Base-by-base conservation (phyloP, 768 basidiomycete genomes). In the Boletales sp. region DNA sequence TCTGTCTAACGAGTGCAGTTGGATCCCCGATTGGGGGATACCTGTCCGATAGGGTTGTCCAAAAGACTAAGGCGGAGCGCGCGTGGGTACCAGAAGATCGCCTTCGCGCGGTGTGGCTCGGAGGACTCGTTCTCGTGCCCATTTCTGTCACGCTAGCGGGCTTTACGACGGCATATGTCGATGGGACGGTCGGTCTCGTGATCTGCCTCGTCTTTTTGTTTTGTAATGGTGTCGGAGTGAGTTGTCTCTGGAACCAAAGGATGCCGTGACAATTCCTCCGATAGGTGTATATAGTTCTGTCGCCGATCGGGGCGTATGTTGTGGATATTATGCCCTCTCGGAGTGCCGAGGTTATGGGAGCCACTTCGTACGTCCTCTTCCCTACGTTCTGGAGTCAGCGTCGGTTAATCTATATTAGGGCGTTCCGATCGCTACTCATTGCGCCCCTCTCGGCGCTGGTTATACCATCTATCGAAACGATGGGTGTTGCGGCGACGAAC, bases 1-100 rank as follows among this genome's bases (percentile, higher is more conserved):
- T 6, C n/a, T 39, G 8, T 2, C 19, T 42, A 34, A 53, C 36
- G 7, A 25, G 15, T 10, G 3, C 45, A 86, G 83, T 80, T 41
- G 84, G 85, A 1, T 79, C 84, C 3, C 78, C 80, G 4, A 54
- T 84, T 7, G 75, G 80, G 0, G 86, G 86, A 1, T 71, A 71
- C 13, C 51, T 85, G 0, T 86, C 86, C 0, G 87, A 88, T 61
- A 50, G 56, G 25, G 66, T 76, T 1, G 70, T 89, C 18, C 66
- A 75, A n/a, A 60, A 57, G 39, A 82, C 78, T 66, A 75, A 75
- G 15, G 65, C 71, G 41, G 60, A 68, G 7, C 76, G 84, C 1
- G 57, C 69, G 2, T 86, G 82, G 83, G 76, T 79, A 37, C 85
- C 85, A 0, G 85, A 89, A 62, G 87, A 86, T 55, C 78, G 86